Percentiles rank a stretch among this genome's conserved stretches.
Evolutionary conservation across 257 asterid species (phyloP).

Genomic region (Nicotiana tabacum): DNA sequence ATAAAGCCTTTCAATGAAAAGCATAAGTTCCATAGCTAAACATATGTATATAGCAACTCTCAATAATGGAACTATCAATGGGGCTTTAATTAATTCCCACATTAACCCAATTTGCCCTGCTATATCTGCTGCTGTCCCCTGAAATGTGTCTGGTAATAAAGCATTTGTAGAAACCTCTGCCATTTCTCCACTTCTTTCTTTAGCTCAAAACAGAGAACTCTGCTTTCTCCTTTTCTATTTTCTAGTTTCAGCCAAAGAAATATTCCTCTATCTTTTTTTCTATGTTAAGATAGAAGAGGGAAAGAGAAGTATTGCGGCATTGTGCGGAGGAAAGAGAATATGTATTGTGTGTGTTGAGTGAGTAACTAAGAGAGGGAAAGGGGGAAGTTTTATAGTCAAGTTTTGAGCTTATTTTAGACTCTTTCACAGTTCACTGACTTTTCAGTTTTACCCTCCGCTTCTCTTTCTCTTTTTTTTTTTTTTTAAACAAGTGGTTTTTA

Average conservation of each 20-base stretch:
- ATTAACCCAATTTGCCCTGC: constrained; percentile 59
- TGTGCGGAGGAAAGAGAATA: not conserved
- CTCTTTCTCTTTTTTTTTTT: not conserved
- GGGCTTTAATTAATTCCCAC: constrained; percentile 83
- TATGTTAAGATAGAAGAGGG: not conserved
- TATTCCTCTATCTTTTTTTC: not conserved
- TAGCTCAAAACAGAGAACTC: constrained; percentile 7
- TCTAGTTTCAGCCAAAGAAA: not conserved
- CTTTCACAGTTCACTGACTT: constrained; percentile 13
- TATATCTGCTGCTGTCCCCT: constrained; percentile 52
- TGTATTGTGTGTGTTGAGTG: constrained; percentile 21
- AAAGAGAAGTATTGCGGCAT: not conserved
- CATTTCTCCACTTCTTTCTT: not conserved
- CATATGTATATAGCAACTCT: constrained; percentile 58
- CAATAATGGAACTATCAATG: constrained; percentile 71
- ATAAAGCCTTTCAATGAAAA: constrained; percentile 82
- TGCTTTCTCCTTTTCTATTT: not conserved
- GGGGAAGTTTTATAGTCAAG: not conserved
- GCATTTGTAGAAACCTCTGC: constrained; percentile 10
- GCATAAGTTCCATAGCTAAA: constrained; percentile 81
- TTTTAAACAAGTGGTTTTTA: no score
- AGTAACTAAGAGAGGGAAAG: constrained; percentile 15
- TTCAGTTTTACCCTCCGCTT: not conserved
- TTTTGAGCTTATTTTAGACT: constrained; percentile 8
- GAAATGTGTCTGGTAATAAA: not conserved